phyloP scores from a whole-genome alignment of 768 basidiomycete species.

The Boletus patriciae region DNA sequence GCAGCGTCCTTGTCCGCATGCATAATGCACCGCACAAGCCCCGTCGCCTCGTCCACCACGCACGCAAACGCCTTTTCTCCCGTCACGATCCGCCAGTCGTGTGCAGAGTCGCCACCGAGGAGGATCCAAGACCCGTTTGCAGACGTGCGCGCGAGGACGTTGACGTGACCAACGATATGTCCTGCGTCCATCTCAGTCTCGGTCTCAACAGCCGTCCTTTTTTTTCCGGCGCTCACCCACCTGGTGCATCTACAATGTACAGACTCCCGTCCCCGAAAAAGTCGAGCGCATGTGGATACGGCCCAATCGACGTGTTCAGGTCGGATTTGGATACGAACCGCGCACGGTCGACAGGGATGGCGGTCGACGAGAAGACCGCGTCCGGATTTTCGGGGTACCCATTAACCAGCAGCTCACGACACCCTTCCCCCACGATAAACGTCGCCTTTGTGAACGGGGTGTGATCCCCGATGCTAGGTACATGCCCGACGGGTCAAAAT shows the following conservation, averaged over 20 bases:
- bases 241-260: constrained; percentile 58
- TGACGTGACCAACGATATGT: constrained; percentile 56
- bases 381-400: constrained; percentile 46
- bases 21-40: constrained; percentile 36
- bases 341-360: constrained; percentile 42
- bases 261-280: constrained; percentile 58
- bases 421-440: constrained; percentile 49
- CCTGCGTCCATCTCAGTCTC: constrained; percentile 23
- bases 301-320: constrained; percentile 43
- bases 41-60: constrained; percentile 20
- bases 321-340: constrained; percentile 36
- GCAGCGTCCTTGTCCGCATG: constrained; percentile 46
- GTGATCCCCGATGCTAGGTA: constrained; percentile 42
- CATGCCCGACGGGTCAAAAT: not conserved
- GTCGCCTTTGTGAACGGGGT: constrained; percentile 44
- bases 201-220: not conserved
- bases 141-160: constrained; percentile 54
- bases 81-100: constrained; percentile 52
- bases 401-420: constrained; percentile 35
- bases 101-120: constrained; percentile 56
- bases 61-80: constrained; percentile 43
- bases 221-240: not conserved
- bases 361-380: constrained; percentile 30
- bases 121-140: constrained; percentile 54
- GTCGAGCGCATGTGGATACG: constrained; percentile 51